These are phyloP conservation scores for Phytophthora aleatoria DNA, from an alignment of 352 stramenopile genomes.

Conservation along the genomic window DNA sequence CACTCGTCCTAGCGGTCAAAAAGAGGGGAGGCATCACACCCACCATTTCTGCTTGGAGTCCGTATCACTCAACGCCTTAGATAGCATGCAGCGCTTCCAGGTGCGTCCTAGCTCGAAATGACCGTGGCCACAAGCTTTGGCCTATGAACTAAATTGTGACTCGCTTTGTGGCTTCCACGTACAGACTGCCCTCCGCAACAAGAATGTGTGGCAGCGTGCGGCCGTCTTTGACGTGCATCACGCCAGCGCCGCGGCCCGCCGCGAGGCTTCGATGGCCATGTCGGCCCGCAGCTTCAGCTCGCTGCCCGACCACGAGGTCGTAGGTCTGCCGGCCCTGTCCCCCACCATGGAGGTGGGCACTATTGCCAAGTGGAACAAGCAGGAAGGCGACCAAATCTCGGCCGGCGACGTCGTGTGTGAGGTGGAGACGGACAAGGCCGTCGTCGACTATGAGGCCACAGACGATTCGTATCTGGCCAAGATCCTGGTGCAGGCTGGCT, in stretches of 20 bases:
- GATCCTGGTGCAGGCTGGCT: constrained; percentile 91
- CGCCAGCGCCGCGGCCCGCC: constrained; percentile 27
- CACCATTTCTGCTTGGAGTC: constrained; percentile 36
- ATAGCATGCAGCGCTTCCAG: constrained; percentile 70
- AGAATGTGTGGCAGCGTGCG: constrained; percentile 65
- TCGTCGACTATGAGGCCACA: constrained; percentile 97
- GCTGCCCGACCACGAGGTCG: constrained; percentile 77
- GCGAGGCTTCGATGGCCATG: constrained; percentile 25
- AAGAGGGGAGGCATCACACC: constrained; percentile 25
- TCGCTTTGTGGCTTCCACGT: not conserved
- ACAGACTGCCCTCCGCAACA: constrained; percentile 56
- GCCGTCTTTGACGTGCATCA: constrained; percentile 50
- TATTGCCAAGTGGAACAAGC: constrained; percentile 94
- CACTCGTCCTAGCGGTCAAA: constrained; percentile 5
- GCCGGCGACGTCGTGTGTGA: constrained; percentile 94
- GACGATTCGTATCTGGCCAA: constrained; percentile 96
- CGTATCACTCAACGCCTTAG: constrained; percentile 30
- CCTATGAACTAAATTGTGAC: not conserved
- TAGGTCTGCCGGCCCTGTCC: constrained; percentile 74
- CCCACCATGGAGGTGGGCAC: constrained; percentile 96
- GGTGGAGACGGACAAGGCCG: constrained; percentile 98
- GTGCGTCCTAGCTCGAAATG: constrained; percentile 30
- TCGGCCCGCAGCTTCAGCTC: constrained; percentile 56
- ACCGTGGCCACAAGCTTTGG: not conserved
- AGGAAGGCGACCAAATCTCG: constrained; percentile 90